Evolutionary conservation across 1,139 yeast species (phyloP).

Genomic region (Suhomyces yuchorum): DNA sequence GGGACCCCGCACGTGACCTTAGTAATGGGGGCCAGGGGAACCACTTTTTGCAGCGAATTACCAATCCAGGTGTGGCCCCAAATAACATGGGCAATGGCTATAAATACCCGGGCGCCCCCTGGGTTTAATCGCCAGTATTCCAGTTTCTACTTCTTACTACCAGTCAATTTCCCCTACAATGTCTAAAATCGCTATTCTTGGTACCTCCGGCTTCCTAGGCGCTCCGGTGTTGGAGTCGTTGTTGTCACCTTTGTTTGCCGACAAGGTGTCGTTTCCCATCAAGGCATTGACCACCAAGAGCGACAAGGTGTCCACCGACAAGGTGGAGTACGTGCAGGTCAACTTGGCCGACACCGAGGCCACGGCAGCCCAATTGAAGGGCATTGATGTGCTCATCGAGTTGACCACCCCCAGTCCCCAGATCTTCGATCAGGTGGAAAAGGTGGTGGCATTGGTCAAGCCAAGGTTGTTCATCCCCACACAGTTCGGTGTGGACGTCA

Average conservation of each 20-base stretch:
- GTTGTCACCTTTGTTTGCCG: slow-evolving; percentile 42
- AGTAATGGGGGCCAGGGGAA: background rate
- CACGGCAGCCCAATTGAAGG: slow-evolving; percentile 39
- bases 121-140: too few species aligned
- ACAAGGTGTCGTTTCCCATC: slow-evolving; percentile 50
- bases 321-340: slow-evolving; percentile 43
- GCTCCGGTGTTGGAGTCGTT: slow-evolving; percentile 49
- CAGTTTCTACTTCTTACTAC: background rate
- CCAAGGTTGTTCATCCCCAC: slow-evolving; percentile 63
- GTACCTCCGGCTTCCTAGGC: slow-evolving; percentile 56
- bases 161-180: background rate
- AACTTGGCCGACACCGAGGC: slow-evolving; percentile 28
- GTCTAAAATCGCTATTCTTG: slow-evolving; percentile 51
- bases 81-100: background rate
- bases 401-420: slow-evolving; percentile 34
- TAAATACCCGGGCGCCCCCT: too few species aligned
- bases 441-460: slow-evolving; percentile 40
- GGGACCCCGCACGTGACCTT: background rate
- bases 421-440: slow-evolving; percentile 28
- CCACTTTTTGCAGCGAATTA: background rate
- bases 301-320: slow-evolving; percentile 35
- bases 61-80: background rate
- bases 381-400: slow-evolving; percentile 55
- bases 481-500: slow-evolving; percentile 57
- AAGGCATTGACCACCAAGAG: slow-evolving; percentile 49